phyloP scores from a whole-genome alignment of 23 red algal species.

The Gracilaria vermiculophylla region DNA sequence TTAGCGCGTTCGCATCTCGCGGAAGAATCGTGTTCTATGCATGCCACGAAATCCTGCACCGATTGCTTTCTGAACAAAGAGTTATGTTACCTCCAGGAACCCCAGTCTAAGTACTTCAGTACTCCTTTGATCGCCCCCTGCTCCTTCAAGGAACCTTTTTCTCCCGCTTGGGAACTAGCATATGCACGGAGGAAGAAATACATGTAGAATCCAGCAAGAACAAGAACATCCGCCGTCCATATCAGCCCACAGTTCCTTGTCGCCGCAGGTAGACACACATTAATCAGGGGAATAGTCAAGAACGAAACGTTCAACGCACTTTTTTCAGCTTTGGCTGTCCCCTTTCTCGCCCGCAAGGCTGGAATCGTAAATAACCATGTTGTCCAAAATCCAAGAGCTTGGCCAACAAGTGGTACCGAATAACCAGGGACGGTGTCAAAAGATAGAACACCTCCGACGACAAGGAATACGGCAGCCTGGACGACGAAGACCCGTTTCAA shows the following conservation, averaged over 20 bases:
- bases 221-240: conserved; percentile 68
- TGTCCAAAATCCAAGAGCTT: conserved; percentile 95
- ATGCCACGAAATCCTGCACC: background rate
- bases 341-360: conserved; percentile 93
- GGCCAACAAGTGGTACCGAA: conserved; percentile 48
- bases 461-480: conserved; percentile 62
- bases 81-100: conserved; percentile 41
- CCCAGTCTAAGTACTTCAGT: conserved; percentile 84
- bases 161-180: background rate
- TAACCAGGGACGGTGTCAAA: conserved; percentile 39
- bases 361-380: conserved; percentile 98
- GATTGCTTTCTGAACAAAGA: background rate
- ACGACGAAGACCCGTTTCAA: conserved; percentile 78
- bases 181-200: conserved; percentile 47
- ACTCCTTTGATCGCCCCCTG: conserved; percentile 55
- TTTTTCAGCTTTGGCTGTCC: conserved; percentile 74
- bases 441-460: conserved; percentile 68
- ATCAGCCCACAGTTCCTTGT: conserved; percentile 67
- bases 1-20: background rate
- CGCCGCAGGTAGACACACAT: conserved; percentile 71
- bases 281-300: conserved; percentile 60
- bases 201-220: conserved; percentile 61
- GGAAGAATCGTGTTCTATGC: background rate
- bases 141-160: background rate
- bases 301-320: conserved; percentile 91